These are phyloP conservation scores for Alliaria petiolata DNA, from an alignment of 345 rosid species.

Conservation along the genomic window DNA sequence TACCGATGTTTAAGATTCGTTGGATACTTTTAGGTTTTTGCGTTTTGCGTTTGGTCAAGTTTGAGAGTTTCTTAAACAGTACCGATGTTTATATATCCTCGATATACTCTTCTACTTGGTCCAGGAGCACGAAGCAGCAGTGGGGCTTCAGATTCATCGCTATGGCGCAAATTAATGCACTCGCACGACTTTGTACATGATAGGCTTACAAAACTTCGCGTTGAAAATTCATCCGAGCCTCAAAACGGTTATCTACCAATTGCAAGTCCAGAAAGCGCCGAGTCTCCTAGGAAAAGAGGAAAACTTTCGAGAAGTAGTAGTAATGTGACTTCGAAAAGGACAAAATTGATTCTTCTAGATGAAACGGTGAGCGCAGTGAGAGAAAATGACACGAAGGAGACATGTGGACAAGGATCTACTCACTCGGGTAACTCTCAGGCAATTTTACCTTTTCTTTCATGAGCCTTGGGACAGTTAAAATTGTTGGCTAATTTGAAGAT, in stretches of 20 bases:
- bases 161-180: constrained; percentile 39
- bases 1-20: too few relatives aligned
- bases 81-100: neutral
- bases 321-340: constrained; percentile 52
- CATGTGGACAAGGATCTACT: constrained; percentile 38
- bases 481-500: neutral
- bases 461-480: neutral
- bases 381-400: constrained; percentile 44
- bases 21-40: neutral
- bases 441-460: neutral
- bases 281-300: constrained; percentile 48
- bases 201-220: constrained; percentile 34
- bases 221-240: constrained; percentile 42
- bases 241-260: constrained; percentile 29
- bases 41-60: neutral
- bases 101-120: neutral
- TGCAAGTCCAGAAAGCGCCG: constrained; percentile 40
- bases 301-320: constrained; percentile 52
- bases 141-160: constrained; percentile 38
- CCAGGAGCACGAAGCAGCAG: constrained; percentile 46
- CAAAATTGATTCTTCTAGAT: constrained; percentile 45
- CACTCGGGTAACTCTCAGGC: constrained; percentile 23
- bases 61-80: neutral
- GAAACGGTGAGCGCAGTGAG: constrained; percentile 32
- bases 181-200: constrained; percentile 33